A percentile compares a stretch with the other conserved stretches of the same genome.
phyloP scores from a whole-genome alignment of 2,329 filamentous ascomycete genomes.

The Trichocomaceae sp. region DNA sequence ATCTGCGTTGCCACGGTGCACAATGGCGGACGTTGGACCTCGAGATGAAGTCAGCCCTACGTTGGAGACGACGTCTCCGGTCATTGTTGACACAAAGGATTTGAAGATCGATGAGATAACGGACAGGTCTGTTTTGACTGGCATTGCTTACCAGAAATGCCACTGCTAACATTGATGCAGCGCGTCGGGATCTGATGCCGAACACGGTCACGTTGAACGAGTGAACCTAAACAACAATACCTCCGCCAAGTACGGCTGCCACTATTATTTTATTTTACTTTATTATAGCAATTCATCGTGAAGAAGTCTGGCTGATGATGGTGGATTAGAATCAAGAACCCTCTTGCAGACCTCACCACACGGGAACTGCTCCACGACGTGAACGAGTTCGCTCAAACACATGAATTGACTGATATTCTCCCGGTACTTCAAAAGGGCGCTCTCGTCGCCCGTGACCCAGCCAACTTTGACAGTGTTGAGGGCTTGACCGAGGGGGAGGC shows the following conservation, averaged over 20 bases:
- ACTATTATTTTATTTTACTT: neutral
- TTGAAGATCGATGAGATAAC: neutral
- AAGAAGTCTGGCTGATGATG: neutral
- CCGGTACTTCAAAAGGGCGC: constrained; percentile 43
- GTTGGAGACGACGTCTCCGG: neutral
- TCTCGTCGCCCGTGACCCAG: constrained; percentile 45
- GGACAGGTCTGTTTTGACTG: neutral
- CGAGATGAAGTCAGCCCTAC: neutral
- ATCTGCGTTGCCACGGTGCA: neutral
- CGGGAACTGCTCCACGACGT: constrained; percentile 36
- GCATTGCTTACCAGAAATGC: neutral
- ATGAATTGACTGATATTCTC: constrained; percentile 36
- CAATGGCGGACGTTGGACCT: constrained; percentile 2
- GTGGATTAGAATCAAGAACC: constrained; percentile 40
- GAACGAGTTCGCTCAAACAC: constrained; percentile 36
- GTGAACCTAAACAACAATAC: constrained; percentile 24
- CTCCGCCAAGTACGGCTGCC: constrained; percentile 19
- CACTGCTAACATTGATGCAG: neutral
- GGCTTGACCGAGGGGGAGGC: constrained; percentile 39
- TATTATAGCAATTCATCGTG: too few species aligned
- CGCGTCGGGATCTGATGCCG: constrained; percentile 3
- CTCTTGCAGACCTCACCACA: constrained; percentile 36
- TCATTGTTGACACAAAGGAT: neutral
- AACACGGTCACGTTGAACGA: constrained; percentile 18
- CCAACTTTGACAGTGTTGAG: constrained; percentile 38